A percentile compares a stretch with the other conserved stretches of the same genome.
phyloP scores from a whole-genome alignment of 257 asterid genomes.

The Solanum paucissectum region DNA sequence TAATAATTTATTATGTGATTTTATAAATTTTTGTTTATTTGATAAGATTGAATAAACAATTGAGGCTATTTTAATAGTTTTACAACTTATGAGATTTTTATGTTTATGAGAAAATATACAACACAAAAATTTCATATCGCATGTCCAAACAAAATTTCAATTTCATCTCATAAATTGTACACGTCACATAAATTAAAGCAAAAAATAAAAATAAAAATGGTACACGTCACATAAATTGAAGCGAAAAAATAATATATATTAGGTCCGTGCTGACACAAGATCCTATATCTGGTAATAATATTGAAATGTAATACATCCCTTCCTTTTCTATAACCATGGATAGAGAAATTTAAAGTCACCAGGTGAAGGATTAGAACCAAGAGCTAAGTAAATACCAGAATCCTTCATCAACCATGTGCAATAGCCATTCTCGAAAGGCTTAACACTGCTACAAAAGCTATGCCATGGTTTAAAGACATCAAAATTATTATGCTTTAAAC shows the following conservation, averaged over 20 bases:
- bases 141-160: too few relatives aligned
- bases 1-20: too few relatives aligned
- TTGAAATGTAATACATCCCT: neutral
- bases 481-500: neutral
- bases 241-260: too few relatives aligned
- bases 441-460: neutral
- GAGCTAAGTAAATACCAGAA: neutral
- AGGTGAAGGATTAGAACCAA: neutral
- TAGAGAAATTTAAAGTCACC: neutral
- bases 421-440: neutral
- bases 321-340: neutral
- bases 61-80: too few relatives aligned
- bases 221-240: too few relatives aligned
- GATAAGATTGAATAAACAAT: too few relatives aligned
- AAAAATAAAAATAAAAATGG: too few relatives aligned
- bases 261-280: accelerated
- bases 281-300: neutral
- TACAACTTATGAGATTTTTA: too few relatives aligned
- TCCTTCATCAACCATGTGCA: neutral
- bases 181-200: too few relatives aligned
- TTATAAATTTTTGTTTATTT: too few relatives aligned
- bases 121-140: too few relatives aligned
- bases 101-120: too few relatives aligned
- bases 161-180: neutral
- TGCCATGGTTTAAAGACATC: neutral